phyloP scores from a whole-genome alignment of 116 monocot species.

The Papilionanthe hybrid region DNA sequence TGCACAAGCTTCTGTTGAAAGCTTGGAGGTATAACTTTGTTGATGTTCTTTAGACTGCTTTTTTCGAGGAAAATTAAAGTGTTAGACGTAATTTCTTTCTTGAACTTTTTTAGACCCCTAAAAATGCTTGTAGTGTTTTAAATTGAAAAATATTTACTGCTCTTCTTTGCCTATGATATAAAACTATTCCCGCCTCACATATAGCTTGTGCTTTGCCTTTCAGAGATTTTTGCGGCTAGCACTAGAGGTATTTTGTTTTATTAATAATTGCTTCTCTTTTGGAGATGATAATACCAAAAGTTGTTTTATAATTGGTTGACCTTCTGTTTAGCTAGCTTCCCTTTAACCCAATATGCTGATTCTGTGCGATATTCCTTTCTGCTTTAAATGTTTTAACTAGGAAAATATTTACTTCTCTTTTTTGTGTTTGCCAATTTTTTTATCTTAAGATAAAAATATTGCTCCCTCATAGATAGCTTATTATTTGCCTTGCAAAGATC shows the following conservation, averaged over 20 bases:
- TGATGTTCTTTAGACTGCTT: neutral
- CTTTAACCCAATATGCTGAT: neutral
- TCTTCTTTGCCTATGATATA: neutral
- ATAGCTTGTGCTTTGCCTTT: neutral
- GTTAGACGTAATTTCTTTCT: neutral
- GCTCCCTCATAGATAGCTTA: neutral
- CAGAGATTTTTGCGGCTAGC: neutral
- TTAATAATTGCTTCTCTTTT: neutral
- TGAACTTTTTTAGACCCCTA: neutral
- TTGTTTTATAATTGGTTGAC: neutral
- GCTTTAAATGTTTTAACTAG: neutral
- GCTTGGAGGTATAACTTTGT: conserved; percentile 51
- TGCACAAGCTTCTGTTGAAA: conserved; percentile 35
- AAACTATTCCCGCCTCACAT: neutral
- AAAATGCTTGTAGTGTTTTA: neutral
- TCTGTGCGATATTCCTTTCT: neutral
- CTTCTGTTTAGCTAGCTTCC: neutral
- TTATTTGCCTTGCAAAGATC: neutral
- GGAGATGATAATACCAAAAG: neutral
- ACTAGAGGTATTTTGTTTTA: neutral
- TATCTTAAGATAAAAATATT: neutral
- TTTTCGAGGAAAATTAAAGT: neutral
- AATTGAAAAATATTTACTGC: neutral
- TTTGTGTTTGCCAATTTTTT: neutral
- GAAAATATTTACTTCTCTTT: neutral